Conservation (phyloP, 1,284 basidiomycete species). For the Albatrellus sp. region DNA sequence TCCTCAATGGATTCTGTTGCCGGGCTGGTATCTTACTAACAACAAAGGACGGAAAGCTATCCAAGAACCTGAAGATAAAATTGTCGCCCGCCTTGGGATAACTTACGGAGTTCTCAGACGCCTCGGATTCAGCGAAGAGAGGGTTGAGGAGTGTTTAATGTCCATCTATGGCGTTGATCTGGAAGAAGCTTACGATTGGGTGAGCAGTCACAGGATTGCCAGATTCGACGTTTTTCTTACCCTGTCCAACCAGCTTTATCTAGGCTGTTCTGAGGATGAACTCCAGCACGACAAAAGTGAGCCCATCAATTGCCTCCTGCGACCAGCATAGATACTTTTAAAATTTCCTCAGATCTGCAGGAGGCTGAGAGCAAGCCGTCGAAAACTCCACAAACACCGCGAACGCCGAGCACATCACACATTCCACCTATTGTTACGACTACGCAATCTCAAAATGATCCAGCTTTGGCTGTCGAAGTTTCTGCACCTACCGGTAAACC, state of each 20-base stretch:
- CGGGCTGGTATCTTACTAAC: too few relatives aligned
- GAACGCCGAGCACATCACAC: slow-evolving; percentile 19
- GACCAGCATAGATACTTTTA: too few relatives aligned
- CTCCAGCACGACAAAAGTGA: slow-evolving; percentile 25
- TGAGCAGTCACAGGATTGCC: slow-evolving; percentile 23
- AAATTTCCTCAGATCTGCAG: neutral
- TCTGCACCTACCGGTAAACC: slow-evolving; percentile 29
- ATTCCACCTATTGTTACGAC: slow-evolving; percentile 5
- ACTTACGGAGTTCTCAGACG: slow-evolving; percentile 77
- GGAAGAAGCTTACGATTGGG: slow-evolving; percentile 91
- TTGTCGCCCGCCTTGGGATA: slow-evolving; percentile 58
- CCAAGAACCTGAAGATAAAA: slow-evolving; percentile 57
- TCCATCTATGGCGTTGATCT: slow-evolving; percentile 60
- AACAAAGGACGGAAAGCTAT: too few relatives aligned
- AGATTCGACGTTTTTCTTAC: neutral
- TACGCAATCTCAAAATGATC: slow-evolving; percentile 8
- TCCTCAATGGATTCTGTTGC: too few relatives aligned
- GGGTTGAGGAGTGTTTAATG: slow-evolving; percentile 60
- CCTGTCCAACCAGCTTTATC: slow-evolving; percentile 41
- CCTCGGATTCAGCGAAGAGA: slow-evolving; percentile 68
- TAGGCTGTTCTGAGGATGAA: slow-evolving; percentile 59
- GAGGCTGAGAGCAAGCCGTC: slow-evolving; percentile 12
- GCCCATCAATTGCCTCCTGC: slow-evolving; percentile 9
- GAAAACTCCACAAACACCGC: slow-evolving; percentile 21
- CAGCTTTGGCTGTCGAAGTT: slow-evolving; percentile 11